Evolutionary conservation across 1,284 basidiomycete species (phyloP).

Genomic region (Austropuccinia psidii): DNA sequence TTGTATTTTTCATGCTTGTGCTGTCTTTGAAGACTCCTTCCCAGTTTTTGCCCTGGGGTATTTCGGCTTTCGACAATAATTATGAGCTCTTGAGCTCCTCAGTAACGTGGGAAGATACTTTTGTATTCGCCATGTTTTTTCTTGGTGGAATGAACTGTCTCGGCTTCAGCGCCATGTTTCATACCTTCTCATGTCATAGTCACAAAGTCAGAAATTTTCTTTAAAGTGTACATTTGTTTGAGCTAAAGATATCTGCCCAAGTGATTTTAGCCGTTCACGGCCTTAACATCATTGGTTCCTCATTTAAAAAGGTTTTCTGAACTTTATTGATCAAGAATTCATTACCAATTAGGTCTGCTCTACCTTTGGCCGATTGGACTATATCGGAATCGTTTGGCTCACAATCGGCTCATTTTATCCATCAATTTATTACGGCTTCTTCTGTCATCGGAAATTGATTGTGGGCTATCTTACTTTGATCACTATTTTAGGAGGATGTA

Average conservation of each 20-base stretch:
- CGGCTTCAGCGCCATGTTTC: constrained; percentile 65
- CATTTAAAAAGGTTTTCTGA: too few species aligned
- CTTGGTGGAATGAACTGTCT: constrained; percentile 67
- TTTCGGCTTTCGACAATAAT: not conserved
- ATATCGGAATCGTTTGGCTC: constrained; percentile 54
- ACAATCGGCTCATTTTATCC: constrained; percentile 73
- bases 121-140: constrained; percentile 63
- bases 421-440: constrained; percentile 56
- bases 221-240: constrained; percentile 44
- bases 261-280: too few species aligned
- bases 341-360: constrained; percentile 36
- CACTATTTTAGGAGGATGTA: constrained; percentile 58
- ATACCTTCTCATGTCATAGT: constrained; percentile 69
- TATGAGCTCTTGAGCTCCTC: constrained; percentile 38
- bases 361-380: constrained; percentile 34
- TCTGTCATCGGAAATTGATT: constrained; percentile 57
- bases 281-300: too few species aligned
- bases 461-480: constrained; percentile 56
- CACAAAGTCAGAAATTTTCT: constrained; percentile 52
- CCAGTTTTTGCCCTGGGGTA: constrained; percentile 27
- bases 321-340: not conserved
- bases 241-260: constrained; percentile 28
- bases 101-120: constrained; percentile 59
- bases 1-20: constrained; percentile 59
- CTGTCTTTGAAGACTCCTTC: constrained; percentile 45